phyloP scores from a whole-genome alignment of 805 yeast genomes.

The Hanseniaspora mollemarum region DNA sequence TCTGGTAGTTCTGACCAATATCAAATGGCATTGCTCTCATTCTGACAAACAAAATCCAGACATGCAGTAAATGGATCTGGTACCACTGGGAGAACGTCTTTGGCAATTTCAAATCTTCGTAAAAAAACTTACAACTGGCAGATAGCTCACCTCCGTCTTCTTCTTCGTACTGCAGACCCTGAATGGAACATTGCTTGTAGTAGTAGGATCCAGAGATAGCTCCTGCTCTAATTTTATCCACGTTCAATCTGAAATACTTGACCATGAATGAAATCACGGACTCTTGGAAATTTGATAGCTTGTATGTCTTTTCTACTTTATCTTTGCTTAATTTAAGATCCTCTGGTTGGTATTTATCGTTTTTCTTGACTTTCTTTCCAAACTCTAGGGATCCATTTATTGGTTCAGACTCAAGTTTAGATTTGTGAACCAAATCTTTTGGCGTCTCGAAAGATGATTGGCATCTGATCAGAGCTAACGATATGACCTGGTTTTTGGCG shows the following conservation, averaged over 20 bases:
- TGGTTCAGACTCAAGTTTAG: conserved; percentile 22
- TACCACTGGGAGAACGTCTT: conserved; percentile 91
- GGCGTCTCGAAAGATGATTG: conserved; percentile 22
- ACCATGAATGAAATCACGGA: conserved; percentile 56
- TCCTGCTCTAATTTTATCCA: conserved; percentile 88
- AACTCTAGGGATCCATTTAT: conserved; percentile 16
- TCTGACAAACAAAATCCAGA: conserved; percentile 87
- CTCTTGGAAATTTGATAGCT: conserved; percentile 41
- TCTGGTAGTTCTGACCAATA: conserved; percentile 81
- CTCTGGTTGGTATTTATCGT: conserved; percentile 8
- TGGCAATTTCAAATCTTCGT: conserved; percentile 71
- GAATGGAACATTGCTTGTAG: conserved; percentile 75
- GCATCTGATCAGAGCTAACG: not conserved
- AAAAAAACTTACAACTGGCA: conserved; percentile 70
- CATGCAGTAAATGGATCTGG: conserved; percentile 79
- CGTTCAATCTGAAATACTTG: conserved; percentile 56
- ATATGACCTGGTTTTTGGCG: not conserved
- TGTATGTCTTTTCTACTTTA: conserved; percentile 22
- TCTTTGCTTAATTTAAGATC: conserved; percentile 4
- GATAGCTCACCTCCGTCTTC: conserved; percentile 65
- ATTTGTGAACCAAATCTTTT: conserved; percentile 22
- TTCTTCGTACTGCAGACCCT: conserved; percentile 65
- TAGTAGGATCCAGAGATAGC: conserved; percentile 86
- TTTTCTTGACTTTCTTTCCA: conserved; percentile 6
- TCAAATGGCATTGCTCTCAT: conserved; percentile 94